Evolutionary conservation across 2,329 filamentous ascomycete genomes (phyloP).

Genomic region (Stagonosporopsis tanaceti): DNA sequence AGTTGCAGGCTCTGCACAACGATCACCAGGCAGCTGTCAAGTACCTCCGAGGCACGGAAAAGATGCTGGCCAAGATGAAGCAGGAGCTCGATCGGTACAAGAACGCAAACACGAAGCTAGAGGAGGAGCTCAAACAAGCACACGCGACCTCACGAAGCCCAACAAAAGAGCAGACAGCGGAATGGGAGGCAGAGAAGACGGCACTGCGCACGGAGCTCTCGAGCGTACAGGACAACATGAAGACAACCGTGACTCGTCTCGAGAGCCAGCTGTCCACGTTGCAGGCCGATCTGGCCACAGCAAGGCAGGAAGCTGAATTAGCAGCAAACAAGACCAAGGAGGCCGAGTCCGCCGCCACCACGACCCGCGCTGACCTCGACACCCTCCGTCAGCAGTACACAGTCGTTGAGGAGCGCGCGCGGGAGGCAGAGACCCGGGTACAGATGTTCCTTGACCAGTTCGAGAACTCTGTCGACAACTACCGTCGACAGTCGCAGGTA

Average conservation of each 20-base stretch:
- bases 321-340: constrained; percentile 60
- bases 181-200: constrained; percentile 79
- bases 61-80: constrained; percentile 99
- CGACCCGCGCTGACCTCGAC: constrained; percentile 74
- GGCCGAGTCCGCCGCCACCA: constrained; percentile 63
- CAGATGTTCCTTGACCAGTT: constrained; percentile 93
- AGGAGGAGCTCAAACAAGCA: constrained; percentile 76
- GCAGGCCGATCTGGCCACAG: constrained; percentile 71
- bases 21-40: constrained; percentile 98
- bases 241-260: constrained; percentile 69
- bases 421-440: constrained; percentile 92
- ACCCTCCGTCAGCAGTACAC: constrained; percentile 83
- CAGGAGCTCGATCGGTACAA: constrained; percentile 96
- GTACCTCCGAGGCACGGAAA: constrained; percentile 97
- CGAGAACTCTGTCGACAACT: constrained; percentile 91
- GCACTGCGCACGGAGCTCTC: constrained; percentile 73
- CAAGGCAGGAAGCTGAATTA: constrained; percentile 73
- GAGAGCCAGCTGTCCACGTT: constrained; percentile 75
- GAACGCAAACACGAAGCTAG: constrained; percentile 80
- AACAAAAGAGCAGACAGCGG: constrained; percentile 58
- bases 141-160: constrained; percentile 49
- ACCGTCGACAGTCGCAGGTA: constrained; percentile 75
- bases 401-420: constrained; percentile 81
- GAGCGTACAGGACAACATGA: constrained; percentile 73
- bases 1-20: constrained; percentile 90